A percentile compares a stretch with the other conserved stretches of the same genome.
phyloP scores from a whole-genome alignment of 2,329 filamentous ascomycete species.

The Nemania abortiva region DNA sequence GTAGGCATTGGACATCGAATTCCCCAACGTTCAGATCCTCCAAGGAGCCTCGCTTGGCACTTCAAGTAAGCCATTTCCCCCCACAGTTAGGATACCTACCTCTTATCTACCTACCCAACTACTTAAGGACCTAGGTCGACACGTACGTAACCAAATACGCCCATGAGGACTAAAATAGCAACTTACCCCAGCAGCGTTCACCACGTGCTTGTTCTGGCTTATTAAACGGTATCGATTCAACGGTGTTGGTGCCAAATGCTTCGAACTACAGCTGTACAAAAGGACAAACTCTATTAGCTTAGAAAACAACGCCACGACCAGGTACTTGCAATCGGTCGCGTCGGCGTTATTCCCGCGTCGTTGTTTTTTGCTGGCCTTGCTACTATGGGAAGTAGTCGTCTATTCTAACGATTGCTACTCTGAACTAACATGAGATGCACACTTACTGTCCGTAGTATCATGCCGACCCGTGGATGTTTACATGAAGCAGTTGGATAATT shows the following conservation, averaged over 20 bases:
- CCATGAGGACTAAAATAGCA: not conserved
- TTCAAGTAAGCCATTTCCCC: not conserved
- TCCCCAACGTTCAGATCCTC: not conserved
- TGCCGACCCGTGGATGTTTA: not conserved
- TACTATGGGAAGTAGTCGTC: not conserved
- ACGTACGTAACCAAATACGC: slow-evolving; percentile 1
- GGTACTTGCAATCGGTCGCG: not conserved
- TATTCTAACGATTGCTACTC: slow-evolving; percentile 3
- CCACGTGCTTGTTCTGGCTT: not conserved
- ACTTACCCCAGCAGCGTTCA: not conserved
- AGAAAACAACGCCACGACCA: not conserved
- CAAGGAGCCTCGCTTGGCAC: not conserved
- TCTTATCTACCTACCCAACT: not conserved
- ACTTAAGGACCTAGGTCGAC: not conserved
- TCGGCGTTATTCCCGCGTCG: slow-evolving; percentile 9
- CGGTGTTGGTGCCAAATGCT: not conserved
- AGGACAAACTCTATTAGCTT: not conserved
- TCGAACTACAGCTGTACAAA: slow-evolving; percentile 5
- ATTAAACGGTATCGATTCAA: slow-evolving; percentile 8
- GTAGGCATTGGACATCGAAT: not conserved
- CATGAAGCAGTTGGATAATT: slow-evolving; percentile 10
- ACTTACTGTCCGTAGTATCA: slow-evolving; percentile 3
- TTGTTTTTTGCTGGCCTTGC: not conserved
- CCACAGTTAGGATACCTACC: not conserved
- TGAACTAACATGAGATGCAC: slow-evolving; percentile 12